Base-by-base conservation (phyloP, 768 basidiomycete genomes). In the Psilocybe cubensis region DNA sequence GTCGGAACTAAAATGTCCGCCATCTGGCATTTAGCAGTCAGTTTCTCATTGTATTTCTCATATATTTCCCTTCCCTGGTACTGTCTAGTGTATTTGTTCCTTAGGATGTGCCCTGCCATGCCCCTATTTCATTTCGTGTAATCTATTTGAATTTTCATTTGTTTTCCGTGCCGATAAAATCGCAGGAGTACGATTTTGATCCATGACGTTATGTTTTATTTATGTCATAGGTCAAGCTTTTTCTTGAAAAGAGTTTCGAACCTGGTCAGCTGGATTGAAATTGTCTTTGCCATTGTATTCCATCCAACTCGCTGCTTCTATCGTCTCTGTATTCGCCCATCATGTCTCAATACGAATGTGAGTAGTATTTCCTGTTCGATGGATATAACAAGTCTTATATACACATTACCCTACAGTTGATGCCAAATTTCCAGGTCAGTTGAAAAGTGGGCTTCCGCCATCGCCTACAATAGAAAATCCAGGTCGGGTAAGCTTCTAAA, bases 391-490 rank as follows among this genome's bases (percentile, higher is more conserved):
- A 21, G 38, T 48, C 10, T 23, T 49, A 11, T 47, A 29, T 24
- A 40, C 11, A 9, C 40, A 20, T n/a, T 33, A 17, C 8, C 40
- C 20, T 33, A 14, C 44, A 69, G 69, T 58, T 35, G 76, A 81
- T 52, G 72, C 76, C 28, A 79, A 78, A 59, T 81, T 76, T 59
- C 76, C 79, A 48, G 75, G 75, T 31, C 62, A 64, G 33, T 62
- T 54, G 18, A 28, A 41, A 10, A 20, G 48, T 31, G 77, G 72
- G 5, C 64, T 76, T 43, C 78, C 80, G 9, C 82, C 82, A 8
- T 76, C 75, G 12, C 77, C 82, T 1, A 73, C 74, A 4, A 63
- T 65, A 27, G 79, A 82, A 64, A 84, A 83, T 57, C 79, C 78
- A 4, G 81, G 77, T 11, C 72, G 74, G 62, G 81, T 79, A 53